phyloP scores from a whole-genome alignment of 2,329 filamentous ascomycete genomes.

The Cladobotryum protrusum region DNA sequence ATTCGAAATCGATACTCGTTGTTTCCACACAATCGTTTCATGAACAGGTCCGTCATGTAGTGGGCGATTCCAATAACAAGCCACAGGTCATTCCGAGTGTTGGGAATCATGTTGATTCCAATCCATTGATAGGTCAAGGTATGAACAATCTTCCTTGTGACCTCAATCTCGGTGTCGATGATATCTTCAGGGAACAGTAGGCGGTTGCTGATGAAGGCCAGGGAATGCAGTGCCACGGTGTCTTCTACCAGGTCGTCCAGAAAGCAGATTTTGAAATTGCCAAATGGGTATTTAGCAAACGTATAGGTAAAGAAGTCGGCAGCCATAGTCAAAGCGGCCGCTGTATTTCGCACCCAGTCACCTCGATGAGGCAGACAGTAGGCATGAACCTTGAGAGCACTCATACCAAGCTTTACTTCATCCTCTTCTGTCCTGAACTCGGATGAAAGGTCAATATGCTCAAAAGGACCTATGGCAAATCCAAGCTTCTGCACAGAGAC shows the following conservation, averaged over 20 bases:
- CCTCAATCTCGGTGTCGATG: slow-evolving; percentile 76
- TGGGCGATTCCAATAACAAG: slow-evolving; percentile 83
- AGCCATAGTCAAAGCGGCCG: slow-evolving; percentile 74
- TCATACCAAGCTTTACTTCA: slow-evolving; percentile 82
- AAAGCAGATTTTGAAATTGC: slow-evolving; percentile 89
- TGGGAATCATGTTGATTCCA: slow-evolving; percentile 84
- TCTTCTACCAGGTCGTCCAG: slow-evolving; percentile 81
- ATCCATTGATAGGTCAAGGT: slow-evolving; percentile 89
- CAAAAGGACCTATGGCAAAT: slow-evolving; percentile 91
- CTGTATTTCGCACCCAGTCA: slow-evolving; percentile 80
- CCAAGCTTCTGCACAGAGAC: slow-evolving; percentile 85
- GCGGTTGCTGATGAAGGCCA: slow-evolving; percentile 81
- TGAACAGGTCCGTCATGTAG: slow-evolving; percentile 92
- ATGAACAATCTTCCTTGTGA: slow-evolving; percentile 74
- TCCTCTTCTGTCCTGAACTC: slow-evolving; percentile 87
- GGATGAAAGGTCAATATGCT: slow-evolving; percentile 78
- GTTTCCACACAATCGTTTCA: slow-evolving; percentile 84
- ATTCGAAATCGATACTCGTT: slow-evolving; percentile 91
- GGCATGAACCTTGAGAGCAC: slow-evolving; percentile 80
- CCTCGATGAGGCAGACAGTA: slow-evolving; percentile 82
- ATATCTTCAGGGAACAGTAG: slow-evolving; percentile 80
- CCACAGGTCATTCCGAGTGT: slow-evolving; percentile 77
- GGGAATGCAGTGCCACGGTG: slow-evolving; percentile 68
- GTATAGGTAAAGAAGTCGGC: slow-evolving; percentile 88
- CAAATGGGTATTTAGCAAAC: slow-evolving; percentile 86